Base-by-base conservation (phyloP, 2,329 filamentous ascomycete genomes). In the Fusarium sp. region DNA sequence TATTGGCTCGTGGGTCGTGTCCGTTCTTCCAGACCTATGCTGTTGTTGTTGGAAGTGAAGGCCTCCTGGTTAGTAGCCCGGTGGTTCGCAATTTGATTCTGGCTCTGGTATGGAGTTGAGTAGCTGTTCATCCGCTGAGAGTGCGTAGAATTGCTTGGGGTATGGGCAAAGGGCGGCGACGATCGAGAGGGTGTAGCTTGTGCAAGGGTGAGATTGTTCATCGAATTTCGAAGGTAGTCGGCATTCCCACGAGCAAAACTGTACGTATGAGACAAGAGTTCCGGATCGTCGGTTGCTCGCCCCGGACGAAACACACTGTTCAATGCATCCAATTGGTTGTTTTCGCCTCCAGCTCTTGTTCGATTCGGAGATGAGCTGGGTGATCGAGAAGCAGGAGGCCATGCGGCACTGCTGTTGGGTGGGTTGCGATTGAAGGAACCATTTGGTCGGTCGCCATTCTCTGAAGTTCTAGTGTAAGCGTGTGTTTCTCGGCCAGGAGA, bases 341-440 rank as follows among this genome's bases (percentile, higher is more conserved):
- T 77, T 13, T 83, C 70, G 45, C 86, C 85, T 44, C 67, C 73
- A 67, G 87, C 82, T 65, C 88, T 84, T 34, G 84, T 83, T 60
- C 87, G 83, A 45, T 85, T 85, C 5, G 90, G 89, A 16, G 90
- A 91, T 34, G 86, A 86, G 69, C 83, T 87, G 60, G 84, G 84
- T 38, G 85, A 84, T 70, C 77, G 79, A 41, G 77, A 60, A 52
- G 73, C 62, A 30, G 74, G 80, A 47, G 88, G 86, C 91, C 91
- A 94, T 81, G 68, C 83, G 81, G 64, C 92, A 48, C 85, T 83
- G 71, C 92, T 90, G 20, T 88, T 87, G 44, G 89, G 88, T 46
- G 88, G 85, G 64, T 92, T 85, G 41, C 94, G 83, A 65, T 89
- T 86, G 8, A 91, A 93, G 51, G 91, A 32, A 18, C 11, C 92